Evolutionary conservation across 2,329 filamentous ascomycete species (phyloP).

Genomic region (Cladobotryum mycophilum): DNA sequence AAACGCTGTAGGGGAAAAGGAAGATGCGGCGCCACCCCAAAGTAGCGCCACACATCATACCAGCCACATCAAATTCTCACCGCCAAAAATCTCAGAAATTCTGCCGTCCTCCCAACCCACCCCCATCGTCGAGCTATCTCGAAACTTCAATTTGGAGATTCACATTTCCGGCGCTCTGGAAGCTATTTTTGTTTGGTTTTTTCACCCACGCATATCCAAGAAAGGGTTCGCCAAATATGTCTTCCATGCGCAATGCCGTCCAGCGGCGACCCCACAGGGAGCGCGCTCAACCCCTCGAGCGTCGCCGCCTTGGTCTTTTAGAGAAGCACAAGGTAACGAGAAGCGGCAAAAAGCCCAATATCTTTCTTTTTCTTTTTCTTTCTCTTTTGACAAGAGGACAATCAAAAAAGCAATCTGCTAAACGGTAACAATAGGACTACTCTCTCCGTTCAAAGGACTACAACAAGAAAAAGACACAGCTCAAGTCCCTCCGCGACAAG

Average conservation of each 20-base stretch:
- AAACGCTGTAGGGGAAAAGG: too few relatives aligned
- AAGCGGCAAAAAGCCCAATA: not conserved
- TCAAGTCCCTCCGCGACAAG: slow-evolving; percentile 55
- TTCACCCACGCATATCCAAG: not conserved
- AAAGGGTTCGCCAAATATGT: slow-evolving; percentile 35
- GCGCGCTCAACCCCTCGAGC: slow-evolving; percentile 78
- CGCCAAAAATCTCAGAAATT: slow-evolving; percentile 33
- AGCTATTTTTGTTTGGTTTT: too few relatives aligned
- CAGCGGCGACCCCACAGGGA: slow-evolving; percentile 83
- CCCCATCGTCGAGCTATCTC: not conserved
- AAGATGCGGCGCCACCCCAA: not conserved
- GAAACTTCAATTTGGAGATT: not conserved
- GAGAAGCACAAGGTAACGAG: slow-evolving; percentile 81
- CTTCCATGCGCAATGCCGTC: slow-evolving; percentile 58
- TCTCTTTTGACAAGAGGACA: too few relatives aligned
- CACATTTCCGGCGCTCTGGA: too few relatives aligned
- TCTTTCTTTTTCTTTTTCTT: not conserved
- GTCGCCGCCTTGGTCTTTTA: slow-evolving; percentile 80
- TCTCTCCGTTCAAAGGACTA: slow-evolving; percentile 59
- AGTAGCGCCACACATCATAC: not conserved
- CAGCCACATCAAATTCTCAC: slow-evolving; percentile 20
- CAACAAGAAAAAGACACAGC: slow-evolving; percentile 57
- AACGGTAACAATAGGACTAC: slow-evolving; percentile 58
- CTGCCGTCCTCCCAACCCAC: slow-evolving; percentile 21
- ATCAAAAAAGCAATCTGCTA: too few relatives aligned